Base-by-base conservation (phyloP, 441 rosid genomes). In the Croton setiger region DNA sequence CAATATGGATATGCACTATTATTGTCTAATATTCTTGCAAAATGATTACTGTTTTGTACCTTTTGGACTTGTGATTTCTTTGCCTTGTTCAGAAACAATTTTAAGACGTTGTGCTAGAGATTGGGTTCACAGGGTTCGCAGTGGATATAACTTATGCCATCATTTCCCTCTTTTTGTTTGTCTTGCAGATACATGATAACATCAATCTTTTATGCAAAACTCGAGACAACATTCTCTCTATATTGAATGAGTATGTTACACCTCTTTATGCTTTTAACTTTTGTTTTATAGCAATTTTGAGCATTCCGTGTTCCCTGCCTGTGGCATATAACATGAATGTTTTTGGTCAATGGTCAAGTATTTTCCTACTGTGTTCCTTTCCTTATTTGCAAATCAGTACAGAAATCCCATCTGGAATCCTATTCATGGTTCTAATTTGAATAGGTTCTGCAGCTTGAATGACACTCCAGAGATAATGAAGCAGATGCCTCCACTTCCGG, bases 401-500 rank as follows among this genome's bases (percentile, higher is more conserved):
- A 1, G 53, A 18, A 49, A 49, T 49, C 1, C 60, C 17, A 9
- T 45, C 6, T 43, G 9, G 21, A 54, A 3, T 43, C 2, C 14
- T 62, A 33, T 58, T 27, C 39, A 18, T 43, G 68, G 36, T 52
- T 74, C 67, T 74, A 59, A 73, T 65, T 54, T 67, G 57, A 31
- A n/a, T 8, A 33, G 47, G 13, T 55, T 70, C 8, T 81, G 76
- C 88, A 92, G 97, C 81, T 76, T 92, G 81, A 87, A 82, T 63
- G 95, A 92, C 76, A 74, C 78, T 77, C 96, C 98, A 8, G 98
- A 90, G 68, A 82, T 86, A 55, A 92, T 92, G 98, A 87, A 84
- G 79, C 95, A 90, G 78, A 90, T 92, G 97, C 96, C 98, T 27
- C 92, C 88, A 5, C 92, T 90, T 75, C 96, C 97, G 0, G 88